These are phyloP conservation scores for Eremothecium sinecaudum DNA, from an alignment of 1,139 yeast genomes.

Conservation along the genomic window DNA sequence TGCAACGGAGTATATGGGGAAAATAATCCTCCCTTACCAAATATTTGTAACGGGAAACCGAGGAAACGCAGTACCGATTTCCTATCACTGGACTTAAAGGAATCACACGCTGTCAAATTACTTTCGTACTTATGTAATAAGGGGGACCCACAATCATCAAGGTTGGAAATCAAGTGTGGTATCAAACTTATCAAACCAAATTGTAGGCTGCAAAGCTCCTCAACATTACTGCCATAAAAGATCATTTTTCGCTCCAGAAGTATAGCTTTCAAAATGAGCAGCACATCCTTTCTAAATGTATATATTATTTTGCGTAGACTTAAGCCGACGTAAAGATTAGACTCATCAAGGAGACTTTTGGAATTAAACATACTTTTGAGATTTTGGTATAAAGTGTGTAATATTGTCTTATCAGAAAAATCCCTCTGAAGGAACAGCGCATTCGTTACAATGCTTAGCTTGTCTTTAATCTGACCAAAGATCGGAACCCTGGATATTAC, in stretches of 20 bases:
- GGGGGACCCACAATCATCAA: constrained; percentile 79
- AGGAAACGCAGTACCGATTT: constrained; percentile 66
- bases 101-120: constrained; percentile 48
- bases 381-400: constrained; percentile 67
- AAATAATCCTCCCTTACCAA: constrained; percentile 81
- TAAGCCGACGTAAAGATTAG: constrained; percentile 64
- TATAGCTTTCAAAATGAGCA: constrained; percentile 66
- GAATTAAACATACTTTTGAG: constrained; percentile 48
- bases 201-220: constrained; percentile 68
- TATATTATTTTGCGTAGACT: constrained; percentile 58
- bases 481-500: constrained; percentile 83
- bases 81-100: constrained; percentile 70
- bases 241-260: constrained; percentile 62
- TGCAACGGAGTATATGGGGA: constrained; percentile 90
- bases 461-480: constrained; percentile 79
- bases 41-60: constrained; percentile 81
- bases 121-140: constrained; percentile 48
- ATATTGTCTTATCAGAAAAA: constrained; percentile 58
- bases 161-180: constrained; percentile 64
- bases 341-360: constrained; percentile 40
- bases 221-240: constrained; percentile 75
- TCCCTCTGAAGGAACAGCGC: constrained; percentile 77
- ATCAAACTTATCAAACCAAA: constrained; percentile 53
- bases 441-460: constrained; percentile 78
- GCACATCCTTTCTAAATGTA: constrained; percentile 50